Base-by-base conservation (phyloP, 306 rosid species). In the Ormosia emarginata region DNA sequence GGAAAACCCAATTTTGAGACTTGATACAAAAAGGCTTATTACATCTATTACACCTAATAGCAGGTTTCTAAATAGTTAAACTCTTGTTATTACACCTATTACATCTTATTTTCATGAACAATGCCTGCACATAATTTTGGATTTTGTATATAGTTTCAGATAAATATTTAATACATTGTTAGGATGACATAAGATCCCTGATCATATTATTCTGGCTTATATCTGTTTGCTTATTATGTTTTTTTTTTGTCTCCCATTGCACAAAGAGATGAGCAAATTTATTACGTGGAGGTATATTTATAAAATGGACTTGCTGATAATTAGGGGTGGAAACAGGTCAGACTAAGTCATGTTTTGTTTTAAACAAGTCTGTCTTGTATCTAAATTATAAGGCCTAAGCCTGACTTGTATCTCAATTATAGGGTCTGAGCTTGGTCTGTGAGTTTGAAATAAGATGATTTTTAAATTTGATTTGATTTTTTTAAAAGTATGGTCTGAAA, bases 91-190 rank as follows among this genome's bases (percentile, higher is more conserved):
- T 24, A 24, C 24, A 24, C 24, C 24, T 24, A 18, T 40, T 46
- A 57, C 15, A 24, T 40, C 37, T 53, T 83, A 40, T 50, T 67
- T 67, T 65, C 36, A 66, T 41, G 73, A 61, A 50, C 44, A 70
- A 8, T 72, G 63, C n/a, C 67, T 81, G 66, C 77, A 77, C 69
- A 67, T 80, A 73, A 47, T 76, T 75, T 80, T 56, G 77, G 78
- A 71, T 36, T 10, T 53, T 84, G 90, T 89, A 89, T 58, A 85
- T 86, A 82, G 69, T 52, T 50, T 82, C 77, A 75, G 49, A 67
- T 37, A 12, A 78, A 52, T 17, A 65, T 6, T 50, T 7, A 77
- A 13, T 53, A 46, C 15, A 24, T 36, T 17, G 32, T 55, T 4
- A 43, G 80, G 17, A 59, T 71, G 53, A 24, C 47, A 10, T 30